Evolutionary conservation across 225 moss, liverwort and hornwort species (phyloP), one percentile per base, ranked within the genome.

Genomic region (Pseudisothecium myosuroides): DNA sequence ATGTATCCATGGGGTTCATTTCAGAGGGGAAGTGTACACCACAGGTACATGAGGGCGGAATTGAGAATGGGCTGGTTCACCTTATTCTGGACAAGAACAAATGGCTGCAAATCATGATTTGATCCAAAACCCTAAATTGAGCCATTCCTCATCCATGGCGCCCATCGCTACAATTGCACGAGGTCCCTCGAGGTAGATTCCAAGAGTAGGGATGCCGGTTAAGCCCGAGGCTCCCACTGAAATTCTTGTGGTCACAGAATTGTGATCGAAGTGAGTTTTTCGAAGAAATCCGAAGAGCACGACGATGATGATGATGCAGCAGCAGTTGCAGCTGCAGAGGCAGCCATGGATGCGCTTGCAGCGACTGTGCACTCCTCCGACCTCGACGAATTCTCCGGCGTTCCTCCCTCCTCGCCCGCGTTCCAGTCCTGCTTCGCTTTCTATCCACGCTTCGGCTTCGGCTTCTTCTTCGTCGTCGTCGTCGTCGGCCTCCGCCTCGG

Each of bases 311-410:
- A 87, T 89, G 90, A 83, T 93, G 87, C 92, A 92, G 85, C 93
- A 93, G 82, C 93, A 91, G 47, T 92, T 94, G 92, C 90, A 89
- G 13, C 59, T 93, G 93, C 92, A 92, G 92, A 87, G 90, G 89
- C 94, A 92, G 84, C 92, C 90, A 61, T 94, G 92, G 92, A 86
- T 89, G 55, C 87, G 89, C 76, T 88, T 93, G 84, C 96, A 92
- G 29, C 89, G 91, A 29, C 80, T 93, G 64, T 94, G 92, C 90
- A 86, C 86, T 28, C 61, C 91, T 79, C 89, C 76, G 72, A 60
- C 86, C 37, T 91, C 88, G 37, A 89, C 77, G 81, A 88, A 41
- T 85, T 88, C 87, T 71, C 85, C 83, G 39, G 63, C 81, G 29
- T 52, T 92, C 54, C 76, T 89, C 39, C 92, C 69, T 54, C 61